phyloP scores from a whole-genome alignment of 1,284 basidiomycete genomes.

The Pholiota adiposa region DNA sequence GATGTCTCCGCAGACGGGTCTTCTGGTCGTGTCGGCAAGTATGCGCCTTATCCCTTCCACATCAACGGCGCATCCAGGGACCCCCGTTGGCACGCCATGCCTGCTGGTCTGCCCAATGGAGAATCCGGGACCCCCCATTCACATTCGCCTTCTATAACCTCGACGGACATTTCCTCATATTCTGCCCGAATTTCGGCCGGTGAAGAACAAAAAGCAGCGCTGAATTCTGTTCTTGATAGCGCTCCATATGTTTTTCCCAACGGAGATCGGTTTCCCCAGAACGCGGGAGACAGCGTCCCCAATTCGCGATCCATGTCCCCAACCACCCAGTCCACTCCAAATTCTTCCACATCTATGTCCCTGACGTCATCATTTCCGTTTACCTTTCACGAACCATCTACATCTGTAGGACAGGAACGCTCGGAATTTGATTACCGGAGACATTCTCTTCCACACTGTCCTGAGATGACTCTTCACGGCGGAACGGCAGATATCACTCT shows the following conservation, averaged over 20 bases:
- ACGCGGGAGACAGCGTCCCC: constrained; percentile 35
- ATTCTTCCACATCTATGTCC: constrained; percentile 65
- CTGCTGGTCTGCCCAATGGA: constrained; percentile 48
- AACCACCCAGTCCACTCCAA: constrained; percentile 59
- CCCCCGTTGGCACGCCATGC: constrained; percentile 48
- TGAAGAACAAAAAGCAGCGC: constrained; percentile 65
- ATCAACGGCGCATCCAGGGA: constrained; percentile 52
- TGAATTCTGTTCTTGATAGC: constrained; percentile 54
- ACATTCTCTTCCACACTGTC: constrained; percentile 49
- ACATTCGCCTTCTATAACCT: constrained; percentile 34
- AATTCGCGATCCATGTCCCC: constrained; percentile 76
- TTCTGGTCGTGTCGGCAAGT: constrained; percentile 53
- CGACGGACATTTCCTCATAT: constrained; percentile 22
- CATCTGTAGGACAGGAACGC: constrained; percentile 54
- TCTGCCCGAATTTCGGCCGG: constrained; percentile 49
- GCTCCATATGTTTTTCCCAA: constrained; percentile 61
- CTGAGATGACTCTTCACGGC: constrained; percentile 70
- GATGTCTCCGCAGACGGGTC: constrained; percentile 41
- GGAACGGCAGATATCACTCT: constrained; percentile 75
- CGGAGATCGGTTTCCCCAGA: constrained; percentile 27
- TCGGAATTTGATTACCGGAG: constrained; percentile 69
- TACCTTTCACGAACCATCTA: constrained; percentile 52
- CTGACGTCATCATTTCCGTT: constrained; percentile 70
- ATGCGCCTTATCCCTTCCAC: constrained; percentile 57
- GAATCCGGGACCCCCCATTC: constrained; percentile 47